A percentile compares a stretch with the other conserved stretches of the same genome.
phyloP scores from a whole-genome alignment of 345 rosid genomes.

The Eucalyptus erythrocorys region DNA sequence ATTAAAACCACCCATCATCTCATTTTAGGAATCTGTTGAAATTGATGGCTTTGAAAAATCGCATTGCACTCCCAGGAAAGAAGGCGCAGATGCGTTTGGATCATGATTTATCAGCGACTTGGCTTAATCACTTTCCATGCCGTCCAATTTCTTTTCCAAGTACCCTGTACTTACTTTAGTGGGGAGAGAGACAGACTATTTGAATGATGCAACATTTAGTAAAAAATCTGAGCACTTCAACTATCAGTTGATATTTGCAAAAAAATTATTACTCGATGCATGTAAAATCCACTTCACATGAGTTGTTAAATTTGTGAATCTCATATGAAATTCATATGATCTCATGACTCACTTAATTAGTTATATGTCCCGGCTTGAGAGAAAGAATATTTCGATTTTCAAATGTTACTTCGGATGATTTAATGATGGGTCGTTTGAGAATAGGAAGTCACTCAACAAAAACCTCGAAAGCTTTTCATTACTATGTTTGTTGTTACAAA shows the following conservation, averaged over 20 bases:
- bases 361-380: accelerated
- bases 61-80: not conserved
- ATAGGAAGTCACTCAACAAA: not conserved
- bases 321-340: not conserved
- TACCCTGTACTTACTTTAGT: not conserved
- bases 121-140: not conserved
- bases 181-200: not conserved
- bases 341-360: not conserved
- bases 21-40: not conserved
- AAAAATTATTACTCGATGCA: not conserved
- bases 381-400: not conserved
- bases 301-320: not conserved
- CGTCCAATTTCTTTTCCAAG: not conserved
- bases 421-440: not conserved
- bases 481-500: not conserved
- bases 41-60: not conserved
- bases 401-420: not conserved
- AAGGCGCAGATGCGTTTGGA: not conserved
- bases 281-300: not conserved
- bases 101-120: not conserved
- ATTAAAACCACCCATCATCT: not conserved
- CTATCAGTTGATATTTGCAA: not conserved
- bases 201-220: not conserved
- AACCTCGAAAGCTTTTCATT: not conserved
- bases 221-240: not conserved